Evolutionary conservation across 1,139 yeast genomes (phyloP).

Genomic region (Blastobotrys apis): DNA sequence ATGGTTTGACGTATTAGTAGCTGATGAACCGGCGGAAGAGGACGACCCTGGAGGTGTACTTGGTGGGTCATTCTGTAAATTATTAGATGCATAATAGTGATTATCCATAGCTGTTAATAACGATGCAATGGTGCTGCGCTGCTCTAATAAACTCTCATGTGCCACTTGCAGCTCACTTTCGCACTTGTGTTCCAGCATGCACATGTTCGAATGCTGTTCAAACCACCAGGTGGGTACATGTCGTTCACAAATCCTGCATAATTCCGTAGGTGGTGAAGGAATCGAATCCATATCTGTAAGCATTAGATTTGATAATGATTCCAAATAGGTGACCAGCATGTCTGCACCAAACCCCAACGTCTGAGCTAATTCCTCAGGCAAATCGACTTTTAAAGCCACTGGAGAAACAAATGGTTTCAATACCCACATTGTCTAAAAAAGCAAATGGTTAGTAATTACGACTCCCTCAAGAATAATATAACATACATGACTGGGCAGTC

Average conservation of each 20-base stretch:
- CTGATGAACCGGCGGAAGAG: slow-evolving; percentile 12
- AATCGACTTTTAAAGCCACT: slow-evolving; percentile 53
- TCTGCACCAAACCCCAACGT: slow-evolving; percentile 87
- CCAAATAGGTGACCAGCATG: slow-evolving; percentile 69
- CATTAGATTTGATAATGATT: slow-evolving; percentile 56
- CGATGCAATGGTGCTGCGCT: slow-evolving; percentile 48
- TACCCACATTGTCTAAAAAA: slow-evolving; percentile 85
- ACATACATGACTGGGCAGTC: slow-evolving; percentile 57
- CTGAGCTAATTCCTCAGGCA: slow-evolving; percentile 64
- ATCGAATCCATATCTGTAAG: slow-evolving; percentile 59
- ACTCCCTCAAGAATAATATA: neutral
- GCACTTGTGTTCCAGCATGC: slow-evolving; percentile 78
- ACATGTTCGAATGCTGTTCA: slow-evolving; percentile 84
- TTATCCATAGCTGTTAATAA: slow-evolving; percentile 23
- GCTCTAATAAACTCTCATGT: slow-evolving; percentile 78
- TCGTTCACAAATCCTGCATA: slow-evolving; percentile 90
- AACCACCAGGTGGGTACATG: slow-evolving; percentile 96
- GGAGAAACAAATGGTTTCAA: slow-evolving; percentile 70
- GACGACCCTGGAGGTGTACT: slow-evolving; percentile 18
- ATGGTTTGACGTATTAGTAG: slow-evolving; percentile 3
- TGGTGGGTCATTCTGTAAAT: slow-evolving; percentile 14
- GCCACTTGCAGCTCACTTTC: slow-evolving; percentile 72
- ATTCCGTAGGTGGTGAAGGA: slow-evolving; percentile 71
- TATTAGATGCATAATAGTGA: neutral
- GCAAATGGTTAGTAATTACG: neutral